Percentiles rank a stretch among this genome's conserved stretches.
Conservation (phyloP, 345 rosid species). For the Salix udensis region DNA sequence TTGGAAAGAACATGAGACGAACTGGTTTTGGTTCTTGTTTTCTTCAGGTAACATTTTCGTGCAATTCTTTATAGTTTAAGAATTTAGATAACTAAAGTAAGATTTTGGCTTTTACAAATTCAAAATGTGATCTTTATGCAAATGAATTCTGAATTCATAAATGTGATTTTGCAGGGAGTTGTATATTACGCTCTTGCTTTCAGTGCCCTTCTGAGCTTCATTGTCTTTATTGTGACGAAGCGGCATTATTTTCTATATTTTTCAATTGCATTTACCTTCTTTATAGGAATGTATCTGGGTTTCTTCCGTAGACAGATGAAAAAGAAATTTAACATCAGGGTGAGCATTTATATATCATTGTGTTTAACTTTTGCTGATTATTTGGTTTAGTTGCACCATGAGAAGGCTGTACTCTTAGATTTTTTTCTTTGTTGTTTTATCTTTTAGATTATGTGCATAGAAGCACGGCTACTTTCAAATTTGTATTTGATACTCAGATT, state of each 20-base stretch:
- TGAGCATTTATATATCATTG: slow-evolving; percentile 25
- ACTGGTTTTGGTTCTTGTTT: slow-evolving; percentile 78
- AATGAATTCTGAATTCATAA: slow-evolving; percentile 10
- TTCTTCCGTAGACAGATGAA: slow-evolving; percentile 63
- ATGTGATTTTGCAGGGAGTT: slow-evolving; percentile 48
- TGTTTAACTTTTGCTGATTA: not conserved
- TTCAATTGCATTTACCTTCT: slow-evolving; percentile 48
- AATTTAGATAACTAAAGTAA: no score
- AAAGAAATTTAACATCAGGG: slow-evolving; percentile 79
- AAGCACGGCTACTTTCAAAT: no score
- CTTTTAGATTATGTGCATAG: no score
- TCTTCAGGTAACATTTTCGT: slow-evolving; percentile 50
- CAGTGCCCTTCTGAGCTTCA: slow-evolving; percentile 38
- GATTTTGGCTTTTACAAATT: not conserved
- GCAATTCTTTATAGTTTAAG: not conserved
- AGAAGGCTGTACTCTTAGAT: not conserved
- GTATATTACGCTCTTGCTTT: slow-evolving; percentile 53
- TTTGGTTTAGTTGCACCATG: not conserved
- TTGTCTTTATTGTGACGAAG: slow-evolving; percentile 57
- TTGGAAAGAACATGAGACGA: slow-evolving; percentile 85
- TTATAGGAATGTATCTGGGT: slow-evolving; percentile 58
- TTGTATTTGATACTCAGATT: no score
- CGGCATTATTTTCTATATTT: slow-evolving; percentile 63
- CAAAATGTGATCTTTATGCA: not conserved
- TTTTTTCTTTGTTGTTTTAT: not conserved